Base-by-base conservation (phyloP, 306 rosid genomes). In the Argentina anserina region DNA sequence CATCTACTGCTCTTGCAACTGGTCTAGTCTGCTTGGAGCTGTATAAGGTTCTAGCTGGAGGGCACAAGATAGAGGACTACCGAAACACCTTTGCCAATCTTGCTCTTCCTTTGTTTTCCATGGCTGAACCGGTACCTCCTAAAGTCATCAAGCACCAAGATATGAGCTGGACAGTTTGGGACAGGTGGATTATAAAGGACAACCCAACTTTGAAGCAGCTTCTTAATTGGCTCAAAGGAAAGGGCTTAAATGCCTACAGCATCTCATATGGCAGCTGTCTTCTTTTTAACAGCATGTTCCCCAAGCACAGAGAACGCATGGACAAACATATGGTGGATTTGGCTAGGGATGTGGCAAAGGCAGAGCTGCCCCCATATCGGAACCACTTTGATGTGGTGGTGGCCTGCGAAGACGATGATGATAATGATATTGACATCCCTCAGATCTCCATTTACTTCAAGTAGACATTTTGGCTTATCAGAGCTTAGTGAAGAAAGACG, bases 101-200 rank as follows among this genome's bases (percentile, higher is more conserved):
- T 5, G 73, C 83, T 9, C 83, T 63, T 58, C 83, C 80, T 34
- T 64, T 80, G 21, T 80, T 80, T 68, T 80, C 83, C 45, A 80
- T 79, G 64, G 83, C 83, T 11, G 76, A 80, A 37, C 83, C 80
- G 3, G 83, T 80, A 20, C 83, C 83, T 42, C 83, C 83, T n/a
- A 80, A 80, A 45, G 76, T 75, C 64, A 70, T 80, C 37, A 64
- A 74, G 78, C 83, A 79, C 66, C 65, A 71, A 42, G 80, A 70
- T 36, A 50, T 75, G 80, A 69, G 53, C 52, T 80, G 83, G 83
- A 80, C 80, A 4, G 83, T 80, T 9, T 80, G 83, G 83, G 83
- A 80, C 36, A 69, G 83, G 43, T 80, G 83, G 83, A 70, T 69
- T 64, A 20, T 75, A 39, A 80, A 39, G 56, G 73, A 64, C 67